Evolutionary conservation across 768 basidiomycete species (phyloP).

Genomic region (Termitomyces titanicus): DNA sequence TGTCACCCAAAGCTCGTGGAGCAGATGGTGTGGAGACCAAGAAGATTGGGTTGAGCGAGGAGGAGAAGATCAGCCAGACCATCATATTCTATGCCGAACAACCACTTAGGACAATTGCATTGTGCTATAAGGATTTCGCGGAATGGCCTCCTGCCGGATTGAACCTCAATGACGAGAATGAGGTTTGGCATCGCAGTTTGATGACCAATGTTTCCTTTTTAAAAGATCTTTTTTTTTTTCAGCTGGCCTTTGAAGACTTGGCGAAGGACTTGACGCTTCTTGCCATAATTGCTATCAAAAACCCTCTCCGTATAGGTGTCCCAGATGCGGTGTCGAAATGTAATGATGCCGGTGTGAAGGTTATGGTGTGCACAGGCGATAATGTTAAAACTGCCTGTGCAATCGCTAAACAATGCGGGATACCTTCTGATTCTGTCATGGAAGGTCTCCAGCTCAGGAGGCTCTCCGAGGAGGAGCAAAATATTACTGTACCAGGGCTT

Average conservation of each 20-base stretch:
- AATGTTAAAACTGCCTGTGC: slow-evolving; percentile 92
- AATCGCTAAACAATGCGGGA: slow-evolving; percentile 95
- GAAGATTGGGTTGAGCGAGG: slow-evolving; percentile 60
- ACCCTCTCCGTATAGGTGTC: slow-evolving; percentile 90
- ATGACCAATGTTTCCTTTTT: slow-evolving; percentile 5
- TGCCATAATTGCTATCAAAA: slow-evolving; percentile 91
- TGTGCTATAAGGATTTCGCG: slow-evolving; percentile 87
- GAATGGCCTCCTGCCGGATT: slow-evolving; percentile 73
- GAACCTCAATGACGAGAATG: slow-evolving; percentile 38
- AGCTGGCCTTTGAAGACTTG: slow-evolving; percentile 70
- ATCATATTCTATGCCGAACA: slow-evolving; percentile 99
- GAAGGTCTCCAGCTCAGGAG: slow-evolving; percentile 92
- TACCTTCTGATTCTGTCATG: too few relatives aligned
- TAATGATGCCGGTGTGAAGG: slow-evolving; percentile 84
- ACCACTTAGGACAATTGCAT: slow-evolving; percentile 87
- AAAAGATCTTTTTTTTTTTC: slow-evolving; percentile 11
- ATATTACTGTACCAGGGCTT: too few relatives aligned
- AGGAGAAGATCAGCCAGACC: slow-evolving; percentile 83
- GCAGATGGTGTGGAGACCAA: slow-evolving; percentile 42
- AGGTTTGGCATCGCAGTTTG: slow-evolving; percentile 37
- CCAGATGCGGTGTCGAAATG: slow-evolving; percentile 85
- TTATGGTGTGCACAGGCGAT: slow-evolving; percentile 99
- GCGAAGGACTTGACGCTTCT: slow-evolving; percentile 76
- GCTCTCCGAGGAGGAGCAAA: too few relatives aligned
- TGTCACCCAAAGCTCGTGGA: slow-evolving; percentile 12